Base-by-base conservation (phyloP, 2,329 filamentous ascomycete species). In the Botrytis sinoallii region DNA sequence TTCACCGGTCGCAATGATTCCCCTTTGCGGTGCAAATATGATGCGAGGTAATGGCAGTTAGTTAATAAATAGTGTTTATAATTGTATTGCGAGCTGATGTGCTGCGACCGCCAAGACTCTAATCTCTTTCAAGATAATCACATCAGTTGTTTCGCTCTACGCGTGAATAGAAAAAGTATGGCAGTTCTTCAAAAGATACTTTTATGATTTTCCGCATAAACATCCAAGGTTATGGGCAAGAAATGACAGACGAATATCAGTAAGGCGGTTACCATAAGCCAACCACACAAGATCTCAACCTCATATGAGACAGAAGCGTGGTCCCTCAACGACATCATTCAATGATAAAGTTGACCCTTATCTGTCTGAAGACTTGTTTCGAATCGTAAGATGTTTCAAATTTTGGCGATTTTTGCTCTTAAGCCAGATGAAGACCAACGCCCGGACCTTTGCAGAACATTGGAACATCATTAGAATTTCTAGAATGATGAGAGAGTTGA, bases 331-430 rank as follows among this genome's bases (percentile, higher is more conserved):
- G 35, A 52, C 38, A 40, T 38, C 20, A 67, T 29, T 16, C 8
- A 22, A 55, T 29, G 32, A 18, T 32, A 55, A 18, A 55, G 8
- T 55, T 55, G 25, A 55, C 18, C 46, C 25, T 38, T 40, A n/a
- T n/a, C 4, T 25, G 20, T 40, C 25, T 20, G 14, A 25, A n/a
- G n/a, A 16, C 32, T n/a, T 67, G 46, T 29, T 55, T 52, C 35
- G 35, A 67, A 67, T 67, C 65, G 35, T 55, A 20, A 25, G 16
- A 40, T n/a, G 46, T 67, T 67, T 67, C 65, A 55, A 52, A 32
- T 35, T 29, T 46, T 35, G 32, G 46, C 18, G 38, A 40, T 2
- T 16, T 38, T 29, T 29, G 32, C 46, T 67, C n/a, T 44, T 46
- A 32, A 32, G 0, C 16, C n/a, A 20, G n/a, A 65, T 8, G 29